Evolutionary conservation across 2,329 filamentous ascomycete species (phyloP), one percentile per base, ranked within the genome.

Genomic region (Dothidotthia symphoricarpi): DNA sequence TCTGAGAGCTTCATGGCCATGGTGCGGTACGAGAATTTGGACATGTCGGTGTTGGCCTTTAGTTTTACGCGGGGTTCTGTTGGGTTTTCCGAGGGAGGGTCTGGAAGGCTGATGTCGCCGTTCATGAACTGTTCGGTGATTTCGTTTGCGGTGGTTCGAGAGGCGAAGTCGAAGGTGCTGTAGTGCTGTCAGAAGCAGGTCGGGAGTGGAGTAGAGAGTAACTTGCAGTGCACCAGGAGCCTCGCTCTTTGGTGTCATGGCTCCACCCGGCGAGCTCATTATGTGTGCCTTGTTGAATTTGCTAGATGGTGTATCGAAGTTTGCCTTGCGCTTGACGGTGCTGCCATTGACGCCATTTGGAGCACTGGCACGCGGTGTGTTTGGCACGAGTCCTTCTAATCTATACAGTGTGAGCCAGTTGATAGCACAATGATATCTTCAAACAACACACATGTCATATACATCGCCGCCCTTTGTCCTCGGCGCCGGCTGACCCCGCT

Each of bases 1-100:
- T 96, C 90, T 4, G 88, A 90, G 6, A 93, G 75, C 59, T 95
- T 95, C 89, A 97, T 95, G 2, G 88, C 85, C 75, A 97, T 83
- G 2, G 89, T 87, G 61, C 90, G 93, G 69, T 97, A 98, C 1
- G 75, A 81, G 52, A 96, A 84, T 64, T 95, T 96, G 64, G 90
- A 89, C 58, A 88, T 78, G 63, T 97, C 91, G 1, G 88, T 91
- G 43, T 87, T 86, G 3, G 88, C 86, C 5, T 84, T 90, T 14
- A 95, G 76, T 61, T 86, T 90, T 63, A 97, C 82, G 34, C 93
- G 85, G 12, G 88, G 63, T 64, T 93, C 86, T 9, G 81, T 63
- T 49, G 82, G 87, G 1, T 85, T 84, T 22, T 83, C 82, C 16
- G 86, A 77, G 2, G 85, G 86, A 2, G 84, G 73, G 31, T 88